phyloP scores from a whole-genome alignment of 306 rosid species.

The Pyrus bretschneideri region DNA sequence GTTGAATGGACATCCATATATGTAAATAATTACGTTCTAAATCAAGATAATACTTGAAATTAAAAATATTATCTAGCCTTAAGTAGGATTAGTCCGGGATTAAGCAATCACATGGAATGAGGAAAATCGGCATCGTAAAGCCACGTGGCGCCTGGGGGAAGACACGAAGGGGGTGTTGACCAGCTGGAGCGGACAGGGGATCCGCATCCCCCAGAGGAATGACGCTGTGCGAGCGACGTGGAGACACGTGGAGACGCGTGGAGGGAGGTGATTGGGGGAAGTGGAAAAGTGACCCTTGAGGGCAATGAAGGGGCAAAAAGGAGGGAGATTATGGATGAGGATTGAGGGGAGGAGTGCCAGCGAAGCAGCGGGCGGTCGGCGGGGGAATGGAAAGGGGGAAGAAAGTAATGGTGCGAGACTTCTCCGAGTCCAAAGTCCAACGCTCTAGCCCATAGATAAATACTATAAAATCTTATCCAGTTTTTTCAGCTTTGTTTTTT shows the following conservation, averaged over 20 bases:
- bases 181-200: neutral
- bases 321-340: neutral
- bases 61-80: constrained; percentile 11
- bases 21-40: too few species aligned
- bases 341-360: constrained; percentile 18
- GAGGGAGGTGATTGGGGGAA: neutral
- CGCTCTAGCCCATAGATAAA: neutral
- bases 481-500: neutral
- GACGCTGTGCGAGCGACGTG: too few species aligned
- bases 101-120: constrained; percentile 18
- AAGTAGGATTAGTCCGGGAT: neutral
- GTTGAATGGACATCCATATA: neutral
- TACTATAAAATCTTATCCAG: constrained; percentile 9
- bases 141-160: constrained; percentile 7
- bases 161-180: neutral
- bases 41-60: neutral
- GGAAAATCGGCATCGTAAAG: constrained; percentile 28
- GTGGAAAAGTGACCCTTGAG: constrained; percentile 45
- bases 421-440: neutral
- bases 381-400: constrained; percentile 1
- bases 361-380: constrained; percentile 29
- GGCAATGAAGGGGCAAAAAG: constrained; percentile 29
- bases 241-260: too few species aligned
- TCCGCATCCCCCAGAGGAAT: constrained; percentile 12
- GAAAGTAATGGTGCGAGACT: neutral